Evolutionary conservation across 73 alveolate genomes (phyloP), one percentile per base, ranked within the genome.

Genomic region (Tetrahymena thermophila): DNA sequence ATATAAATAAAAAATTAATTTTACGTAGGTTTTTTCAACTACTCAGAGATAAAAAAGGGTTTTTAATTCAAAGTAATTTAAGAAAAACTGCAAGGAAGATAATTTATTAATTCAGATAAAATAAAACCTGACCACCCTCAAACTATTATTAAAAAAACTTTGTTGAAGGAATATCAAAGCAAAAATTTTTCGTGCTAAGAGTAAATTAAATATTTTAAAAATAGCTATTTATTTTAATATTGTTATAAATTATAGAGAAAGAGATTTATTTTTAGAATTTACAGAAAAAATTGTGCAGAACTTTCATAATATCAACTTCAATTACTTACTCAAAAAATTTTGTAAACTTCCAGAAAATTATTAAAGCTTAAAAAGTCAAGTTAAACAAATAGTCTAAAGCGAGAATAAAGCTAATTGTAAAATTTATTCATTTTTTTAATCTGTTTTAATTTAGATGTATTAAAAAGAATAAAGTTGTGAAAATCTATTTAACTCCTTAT

Each of bases 271-370:
- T 71, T 11, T 28, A 13, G 89, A 71, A 23, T 71, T 71, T 71
- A 31, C 96, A 0, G 97, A 93, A 93, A 85, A 85, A 28, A 94
- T 97, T 15, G 85, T 98, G 13, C 25, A 57, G n/a, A 94, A 97
- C 28, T 85, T 94, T 94, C 42, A 95, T 94, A 96, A 94, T 44
- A 94, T 96, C 84, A 96, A 98, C 94, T 98, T 85, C 96, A 93
- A 94, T 93, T 84, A 93, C 84, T 97, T 93, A 84, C 94, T 98
- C 35, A 94, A 94, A 38, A 94, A 97, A 85, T 43, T 84, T 93
- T 96, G 98, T 94, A 97, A 98, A n/a, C 94, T 98, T 3, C 99
- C 99, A 34, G 96, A 93, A 28, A 95, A 97, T 94, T 98, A 98
- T 97, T 34, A 28, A 94, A 94, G 93, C 44, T 42, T 93, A 50